A percentile compares a stretch with the other conserved stretches of the same genome.
Evolutionary conservation across 495 filamentous ascomycete species (phyloP).

Genomic region (Pyrenopolyporus hunteri): DNA sequence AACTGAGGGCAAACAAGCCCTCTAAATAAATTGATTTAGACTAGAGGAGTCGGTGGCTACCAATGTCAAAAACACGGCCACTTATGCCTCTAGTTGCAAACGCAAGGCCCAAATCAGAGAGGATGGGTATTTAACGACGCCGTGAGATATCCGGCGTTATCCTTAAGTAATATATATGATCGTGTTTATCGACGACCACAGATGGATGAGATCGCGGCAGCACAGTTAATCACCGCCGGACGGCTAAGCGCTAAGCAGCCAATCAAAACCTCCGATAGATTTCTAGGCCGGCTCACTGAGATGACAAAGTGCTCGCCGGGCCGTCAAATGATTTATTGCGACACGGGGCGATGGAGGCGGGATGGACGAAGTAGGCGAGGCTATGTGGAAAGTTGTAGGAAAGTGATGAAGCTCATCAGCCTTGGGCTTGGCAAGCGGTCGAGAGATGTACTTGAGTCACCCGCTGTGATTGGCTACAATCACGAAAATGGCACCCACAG

Average conservation of each 20-base stretch:
- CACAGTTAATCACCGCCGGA: background rate
- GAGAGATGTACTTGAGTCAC: background rate
- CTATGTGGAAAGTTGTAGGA: background rate
- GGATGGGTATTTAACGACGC: no score
- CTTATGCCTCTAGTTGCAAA: no score
- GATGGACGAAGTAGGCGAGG: background rate
- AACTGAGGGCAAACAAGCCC: no score
- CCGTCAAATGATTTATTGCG: background rate
- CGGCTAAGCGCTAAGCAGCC: background rate
- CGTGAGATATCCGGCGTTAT: no score
- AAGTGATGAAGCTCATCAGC: constrained; percentile 11
- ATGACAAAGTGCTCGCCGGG: background rate
- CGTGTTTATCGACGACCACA: no score
- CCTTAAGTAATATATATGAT: no score
- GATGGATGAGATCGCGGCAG: background rate
- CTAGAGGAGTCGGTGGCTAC: no score
- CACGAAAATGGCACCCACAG: background rate
- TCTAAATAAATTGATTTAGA: no score
- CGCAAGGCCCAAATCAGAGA: no score
- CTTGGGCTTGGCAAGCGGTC: constrained; percentile 19
- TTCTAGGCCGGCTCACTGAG: background rate
- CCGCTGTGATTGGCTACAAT: constrained; percentile 10
- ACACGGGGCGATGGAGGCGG: background rate
- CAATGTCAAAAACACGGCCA: no score
- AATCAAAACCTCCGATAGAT: background rate